Evolutionary conservation across 148 eudicot species (phyloP).

Genomic region (Diospyros lotus): DNA sequence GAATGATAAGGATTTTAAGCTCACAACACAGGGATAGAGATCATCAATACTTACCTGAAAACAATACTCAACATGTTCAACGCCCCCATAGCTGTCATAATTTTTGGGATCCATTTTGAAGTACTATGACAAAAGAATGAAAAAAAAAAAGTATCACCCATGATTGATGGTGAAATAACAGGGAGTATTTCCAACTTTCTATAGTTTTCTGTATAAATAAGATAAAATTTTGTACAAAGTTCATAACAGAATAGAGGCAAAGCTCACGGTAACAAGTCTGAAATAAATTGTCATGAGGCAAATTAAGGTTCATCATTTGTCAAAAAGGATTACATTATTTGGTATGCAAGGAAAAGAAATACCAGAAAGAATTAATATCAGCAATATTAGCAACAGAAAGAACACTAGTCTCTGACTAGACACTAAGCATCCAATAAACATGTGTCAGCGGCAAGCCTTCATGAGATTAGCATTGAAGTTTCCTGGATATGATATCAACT

Average conservation of each 20-base stretch:
- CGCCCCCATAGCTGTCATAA: constrained; percentile 63
- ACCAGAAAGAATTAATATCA: not conserved
- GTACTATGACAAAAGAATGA: constrained; percentile 46
- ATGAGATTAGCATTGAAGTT: no score
- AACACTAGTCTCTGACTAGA: no score
- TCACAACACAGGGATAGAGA: not conserved
- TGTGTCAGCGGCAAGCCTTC: no score
- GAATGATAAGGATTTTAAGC: not conserved
- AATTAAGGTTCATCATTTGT: not conserved
- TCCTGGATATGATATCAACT: no score
- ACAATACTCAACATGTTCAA: constrained; percentile 88
- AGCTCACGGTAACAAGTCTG: not conserved
- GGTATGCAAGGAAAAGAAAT: not conserved
- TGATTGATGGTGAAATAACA: not conserved
- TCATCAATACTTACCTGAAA: constrained; percentile 56
- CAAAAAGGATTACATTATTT: not conserved
- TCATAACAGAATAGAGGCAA: not conserved
- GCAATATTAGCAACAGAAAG: not conserved
- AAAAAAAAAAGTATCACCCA: constrained; percentile 7
- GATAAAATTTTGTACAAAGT: not conserved
- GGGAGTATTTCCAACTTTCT: not conserved
- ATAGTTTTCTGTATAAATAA: constrained; percentile 1
- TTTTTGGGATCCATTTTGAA: constrained; percentile 84
- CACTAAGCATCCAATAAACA: no score
- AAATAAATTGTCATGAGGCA: not conserved